Evolutionary conservation across 202 grass and related monocot species (phyloP).

Genomic region (Dendrocalamus latiflorus): DNA sequence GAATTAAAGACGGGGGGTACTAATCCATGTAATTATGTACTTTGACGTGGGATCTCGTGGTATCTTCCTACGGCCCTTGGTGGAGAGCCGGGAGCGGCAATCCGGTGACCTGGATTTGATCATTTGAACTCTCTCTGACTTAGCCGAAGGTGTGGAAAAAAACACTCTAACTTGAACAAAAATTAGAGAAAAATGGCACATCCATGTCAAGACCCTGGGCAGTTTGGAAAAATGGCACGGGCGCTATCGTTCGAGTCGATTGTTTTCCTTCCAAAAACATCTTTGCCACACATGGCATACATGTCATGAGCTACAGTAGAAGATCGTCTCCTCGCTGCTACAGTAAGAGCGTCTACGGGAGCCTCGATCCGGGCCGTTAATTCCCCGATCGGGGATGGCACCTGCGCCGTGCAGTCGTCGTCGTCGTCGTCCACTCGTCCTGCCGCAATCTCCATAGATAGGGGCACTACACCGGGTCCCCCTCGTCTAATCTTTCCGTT

Average conservation of each 20-base stretch:
- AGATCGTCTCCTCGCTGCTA: not conserved
- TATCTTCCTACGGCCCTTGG: not conserved
- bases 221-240: not conserved
- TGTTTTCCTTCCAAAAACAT: not conserved
- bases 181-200: too few species aligned
- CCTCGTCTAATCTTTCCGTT: too few species aligned
- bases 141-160: not conserved
- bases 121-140: too few species aligned
- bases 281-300: too few species aligned
- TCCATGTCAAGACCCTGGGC: not conserved
- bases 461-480: too few species aligned
- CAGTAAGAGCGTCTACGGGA: not conserved
- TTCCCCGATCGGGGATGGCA: too few species aligned
- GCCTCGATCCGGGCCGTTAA: not conserved
- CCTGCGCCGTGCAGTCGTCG: too few species aligned
- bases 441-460: too few species aligned
- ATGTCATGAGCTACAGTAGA: not conserved
- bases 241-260: not conserved
- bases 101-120: too few species aligned
- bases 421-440: too few species aligned
- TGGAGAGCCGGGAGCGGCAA: not conserved
- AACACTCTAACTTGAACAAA: too few species aligned
- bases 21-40: not conserved
- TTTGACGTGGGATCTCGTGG: not conserved
- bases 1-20: too few species aligned